These are phyloP conservation scores for Pseudozyma hubeiensis DNA, from an alignment of 1,284 basidiomycete species.

Conservation along the genomic window DNA sequence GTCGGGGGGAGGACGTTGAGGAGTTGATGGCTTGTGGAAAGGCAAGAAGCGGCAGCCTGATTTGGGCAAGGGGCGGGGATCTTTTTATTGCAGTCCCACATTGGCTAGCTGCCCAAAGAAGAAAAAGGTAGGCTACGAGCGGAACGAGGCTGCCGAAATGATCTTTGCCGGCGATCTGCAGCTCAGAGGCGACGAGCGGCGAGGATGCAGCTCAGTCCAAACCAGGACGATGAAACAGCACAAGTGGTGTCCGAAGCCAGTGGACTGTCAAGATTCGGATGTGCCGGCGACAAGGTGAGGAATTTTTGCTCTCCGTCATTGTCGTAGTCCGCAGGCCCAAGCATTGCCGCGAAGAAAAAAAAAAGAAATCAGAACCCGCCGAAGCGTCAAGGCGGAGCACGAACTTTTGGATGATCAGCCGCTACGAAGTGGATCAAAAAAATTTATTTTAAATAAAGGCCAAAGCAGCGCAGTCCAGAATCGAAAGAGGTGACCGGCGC, in stretches of 20 bases:
- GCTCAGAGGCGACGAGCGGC: not conserved
- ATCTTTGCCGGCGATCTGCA: too few species aligned
- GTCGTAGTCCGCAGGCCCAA: not conserved
- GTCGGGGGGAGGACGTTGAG: not conserved
- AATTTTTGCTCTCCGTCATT: slow-evolving; percentile 3
- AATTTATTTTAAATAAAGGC: too few species aligned
- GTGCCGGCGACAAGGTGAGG: slow-evolving; percentile 11
- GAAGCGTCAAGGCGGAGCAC: too few species aligned
- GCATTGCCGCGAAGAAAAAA: not conserved
- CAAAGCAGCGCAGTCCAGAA: not conserved
- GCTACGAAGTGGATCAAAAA: not conserved
- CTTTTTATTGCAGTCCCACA: not conserved
- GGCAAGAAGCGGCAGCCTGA: not conserved
- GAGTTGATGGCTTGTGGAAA: not conserved
- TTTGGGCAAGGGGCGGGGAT: not conserved
- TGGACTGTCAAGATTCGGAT: slow-evolving; percentile 3
- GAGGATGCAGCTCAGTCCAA: not conserved
- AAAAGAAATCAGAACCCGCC: not conserved
- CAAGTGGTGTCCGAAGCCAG: not conserved
- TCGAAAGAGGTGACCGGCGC: too few species aligned
- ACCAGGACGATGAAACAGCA: not conserved
- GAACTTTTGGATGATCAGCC: too few species aligned
- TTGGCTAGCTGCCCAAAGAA: too few species aligned
- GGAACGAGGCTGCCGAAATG: too few species aligned
- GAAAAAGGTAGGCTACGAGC: too few species aligned